These are phyloP conservation scores for Penicillium salamii DNA, from an alignment of 495 filamentous ascomycete species.

Conservation along the genomic window DNA sequence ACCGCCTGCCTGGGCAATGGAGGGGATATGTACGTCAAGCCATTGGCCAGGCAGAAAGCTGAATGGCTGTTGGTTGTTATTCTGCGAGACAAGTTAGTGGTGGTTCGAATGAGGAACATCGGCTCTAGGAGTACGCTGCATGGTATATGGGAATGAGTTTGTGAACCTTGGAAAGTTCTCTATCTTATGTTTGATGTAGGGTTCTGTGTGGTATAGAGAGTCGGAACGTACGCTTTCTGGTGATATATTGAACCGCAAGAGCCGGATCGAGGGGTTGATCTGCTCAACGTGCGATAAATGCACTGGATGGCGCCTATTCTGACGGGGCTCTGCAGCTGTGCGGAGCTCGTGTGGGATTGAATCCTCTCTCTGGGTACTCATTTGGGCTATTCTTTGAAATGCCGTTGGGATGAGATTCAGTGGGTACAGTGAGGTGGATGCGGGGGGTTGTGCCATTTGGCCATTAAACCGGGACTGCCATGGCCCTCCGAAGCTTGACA, in stretches of 20 bases:
- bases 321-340: constrained; percentile 69
- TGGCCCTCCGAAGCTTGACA: too few species aligned
- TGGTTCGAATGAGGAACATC: too few species aligned
- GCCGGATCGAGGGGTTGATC: constrained; percentile 46
- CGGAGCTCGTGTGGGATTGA: constrained; percentile 57
- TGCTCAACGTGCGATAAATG: constrained; percentile 46
- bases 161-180: not conserved
- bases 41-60: constrained; percentile 82
- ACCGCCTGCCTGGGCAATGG: constrained; percentile 65
- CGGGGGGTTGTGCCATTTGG: too few species aligned
- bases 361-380: constrained; percentile 34
- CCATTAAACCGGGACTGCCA: too few species aligned
- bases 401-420: too few species aligned
- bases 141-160: too few species aligned
- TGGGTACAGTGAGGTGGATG: too few species aligned
- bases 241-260: constrained; percentile 46
- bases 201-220: constrained; percentile 3
- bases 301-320: constrained; percentile 51
- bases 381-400: constrained; percentile 9
- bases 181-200: not conserved
- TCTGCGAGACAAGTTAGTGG: too few species aligned
- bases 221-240: constrained; percentile 18
- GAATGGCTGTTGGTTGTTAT: constrained; percentile 27
- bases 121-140: too few species aligned
- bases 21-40: constrained; percentile 78